These are phyloP conservation scores for Rhododendron mucronatum DNA, from an alignment of 148 eudicot species.

Conservation along the genomic window DNA sequence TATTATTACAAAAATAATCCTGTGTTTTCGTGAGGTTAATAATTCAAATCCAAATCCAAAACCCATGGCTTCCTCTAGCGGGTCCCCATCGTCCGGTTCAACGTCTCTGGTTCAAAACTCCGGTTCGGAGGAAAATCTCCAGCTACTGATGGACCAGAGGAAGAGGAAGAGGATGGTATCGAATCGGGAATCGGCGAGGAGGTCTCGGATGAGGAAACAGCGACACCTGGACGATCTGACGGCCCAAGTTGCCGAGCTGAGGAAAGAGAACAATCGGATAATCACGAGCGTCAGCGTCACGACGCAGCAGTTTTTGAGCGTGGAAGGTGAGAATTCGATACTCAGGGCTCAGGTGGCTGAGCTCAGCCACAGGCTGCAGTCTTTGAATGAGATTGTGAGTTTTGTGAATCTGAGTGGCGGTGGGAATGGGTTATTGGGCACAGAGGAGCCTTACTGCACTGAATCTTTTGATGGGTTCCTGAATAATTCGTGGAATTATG, in stretches of 20 bases:
- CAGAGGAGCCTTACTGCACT: background rate
- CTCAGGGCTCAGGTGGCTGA: conserved; percentile 4
- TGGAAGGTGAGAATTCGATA: background rate
- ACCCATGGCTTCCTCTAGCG: background rate
- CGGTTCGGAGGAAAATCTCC: background rate
- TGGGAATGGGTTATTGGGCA: background rate
- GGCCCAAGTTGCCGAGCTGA: conserved; percentile 3
- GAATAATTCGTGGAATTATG: background rate
- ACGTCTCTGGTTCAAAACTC: background rate
- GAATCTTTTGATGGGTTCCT: background rate
- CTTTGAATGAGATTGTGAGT: background rate
- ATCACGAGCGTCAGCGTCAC: background rate
- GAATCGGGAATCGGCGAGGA: conserved; percentile 27
- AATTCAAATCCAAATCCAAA: background rate
- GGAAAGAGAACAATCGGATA: background rate
- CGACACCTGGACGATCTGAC: conserved; percentile 26
- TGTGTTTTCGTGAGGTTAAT: conserved; percentile 36
- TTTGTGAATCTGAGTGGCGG: background rate
- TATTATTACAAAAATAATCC: background rate
- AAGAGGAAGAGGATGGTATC: conserved; percentile 26
- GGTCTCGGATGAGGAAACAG: conserved; percentile 29
- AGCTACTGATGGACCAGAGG: conserved; percentile 15
- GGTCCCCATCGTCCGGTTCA: conserved; percentile 4
- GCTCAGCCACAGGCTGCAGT: background rate
- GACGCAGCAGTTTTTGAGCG: background rate